These are phyloP conservation scores for Eucalyptus globulus DNA, from an alignment of 345 rosid genomes.

Conservation along the genomic window DNA sequence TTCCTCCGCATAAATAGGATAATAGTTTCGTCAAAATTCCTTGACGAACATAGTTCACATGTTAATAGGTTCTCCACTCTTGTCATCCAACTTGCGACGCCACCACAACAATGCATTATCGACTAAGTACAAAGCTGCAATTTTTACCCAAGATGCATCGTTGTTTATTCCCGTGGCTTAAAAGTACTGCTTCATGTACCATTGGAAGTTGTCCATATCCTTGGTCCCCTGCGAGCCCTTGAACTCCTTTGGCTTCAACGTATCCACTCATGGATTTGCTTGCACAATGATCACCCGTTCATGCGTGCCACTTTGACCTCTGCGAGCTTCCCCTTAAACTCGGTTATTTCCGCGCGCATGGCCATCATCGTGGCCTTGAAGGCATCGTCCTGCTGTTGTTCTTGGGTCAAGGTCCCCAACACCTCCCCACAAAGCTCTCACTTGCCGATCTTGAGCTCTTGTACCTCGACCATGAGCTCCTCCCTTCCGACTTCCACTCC, in stretches of 20 bases:
- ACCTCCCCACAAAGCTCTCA: too few species aligned
- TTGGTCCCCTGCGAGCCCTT: accelerated
- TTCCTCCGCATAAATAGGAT: neutral
- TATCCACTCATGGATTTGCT: neutral
- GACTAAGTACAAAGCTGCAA: neutral
- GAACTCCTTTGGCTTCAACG: accelerated
- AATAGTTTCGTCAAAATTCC: neutral
- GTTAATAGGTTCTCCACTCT: neutral
- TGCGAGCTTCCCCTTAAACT: too few species aligned
- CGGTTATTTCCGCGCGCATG: accelerated
- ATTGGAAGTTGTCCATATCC: neutral
- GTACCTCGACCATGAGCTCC: too few species aligned
- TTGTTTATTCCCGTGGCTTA: neutral
- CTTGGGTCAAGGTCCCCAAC: too few species aligned
- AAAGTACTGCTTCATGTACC: neutral
- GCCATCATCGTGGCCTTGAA: accelerated
- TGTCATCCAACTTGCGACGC: accelerated
- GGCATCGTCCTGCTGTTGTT: accelerated
- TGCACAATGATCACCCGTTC: neutral
- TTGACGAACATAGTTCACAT: accelerated
- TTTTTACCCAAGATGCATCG: neutral
- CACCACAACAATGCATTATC: neutral
- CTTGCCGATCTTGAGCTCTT: too few species aligned
- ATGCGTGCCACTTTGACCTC: too few species aligned
- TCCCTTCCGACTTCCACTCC: too few species aligned